These are phyloP conservation scores for Lojkania enalia DNA, from an alignment of 2,329 filamentous ascomycete species.

Conservation along the genomic window DNA sequence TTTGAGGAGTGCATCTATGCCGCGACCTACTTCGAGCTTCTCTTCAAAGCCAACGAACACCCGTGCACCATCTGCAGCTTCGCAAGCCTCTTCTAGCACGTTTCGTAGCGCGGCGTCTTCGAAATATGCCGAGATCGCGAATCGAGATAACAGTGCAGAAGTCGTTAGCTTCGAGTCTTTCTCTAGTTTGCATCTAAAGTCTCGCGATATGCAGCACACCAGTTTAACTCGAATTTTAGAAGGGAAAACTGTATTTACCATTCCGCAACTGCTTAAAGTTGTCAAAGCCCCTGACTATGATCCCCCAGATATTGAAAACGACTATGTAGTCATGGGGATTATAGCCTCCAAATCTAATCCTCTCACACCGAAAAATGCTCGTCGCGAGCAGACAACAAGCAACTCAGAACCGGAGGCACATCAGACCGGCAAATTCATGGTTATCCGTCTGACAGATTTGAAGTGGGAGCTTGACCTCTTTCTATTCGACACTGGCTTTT, in stretches of 20 bases:
- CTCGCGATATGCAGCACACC: constrained; percentile 78
- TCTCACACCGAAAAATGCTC: constrained; percentile 59
- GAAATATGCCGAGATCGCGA: constrained; percentile 37
- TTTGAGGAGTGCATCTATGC: constrained; percentile 17
- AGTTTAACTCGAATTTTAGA: constrained; percentile 77
- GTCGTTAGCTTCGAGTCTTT: constrained; percentile 69
- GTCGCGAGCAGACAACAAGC: constrained; percentile 45
- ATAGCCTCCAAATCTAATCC: constrained; percentile 88
- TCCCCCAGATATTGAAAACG: constrained; percentile 78
- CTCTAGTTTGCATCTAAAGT: constrained; percentile 81
- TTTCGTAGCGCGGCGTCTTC: constrained; percentile 25
- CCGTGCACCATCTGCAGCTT: constrained; percentile 24
- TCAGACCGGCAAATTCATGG: constrained; percentile 79
- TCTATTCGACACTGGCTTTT: constrained; percentile 87
- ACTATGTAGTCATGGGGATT: constrained; percentile 87
- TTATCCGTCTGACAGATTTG: constrained; percentile 82
- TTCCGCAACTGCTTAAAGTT: constrained; percentile 78
- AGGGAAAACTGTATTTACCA: constrained; percentile 73
- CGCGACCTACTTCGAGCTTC: constrained; percentile 28
- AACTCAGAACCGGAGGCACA: constrained; percentile 57
- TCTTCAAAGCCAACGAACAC: constrained; percentile 25
- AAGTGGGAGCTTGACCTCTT: constrained; percentile 91
- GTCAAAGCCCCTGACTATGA: constrained; percentile 84
- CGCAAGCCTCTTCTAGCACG: constrained; percentile 26
- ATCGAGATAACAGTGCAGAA: constrained; percentile 55